Evolutionary conservation across 495 filamentous ascomycete species (phyloP).

Genomic region (Podospora comata): DNA sequence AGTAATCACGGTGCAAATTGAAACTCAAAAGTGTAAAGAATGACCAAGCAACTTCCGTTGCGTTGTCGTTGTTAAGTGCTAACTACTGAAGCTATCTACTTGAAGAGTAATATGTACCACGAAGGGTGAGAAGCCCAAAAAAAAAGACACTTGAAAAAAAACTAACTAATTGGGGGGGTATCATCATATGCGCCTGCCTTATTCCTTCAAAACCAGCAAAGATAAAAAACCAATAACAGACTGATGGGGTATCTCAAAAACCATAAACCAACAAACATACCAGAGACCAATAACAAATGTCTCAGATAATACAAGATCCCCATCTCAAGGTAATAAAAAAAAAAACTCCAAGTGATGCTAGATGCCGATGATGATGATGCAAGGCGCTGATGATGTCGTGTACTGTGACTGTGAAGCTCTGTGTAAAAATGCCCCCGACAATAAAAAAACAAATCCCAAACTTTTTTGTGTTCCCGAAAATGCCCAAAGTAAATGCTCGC

Average conservation of each 20-base stretch:
- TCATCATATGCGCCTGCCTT: constrained; percentile 5
- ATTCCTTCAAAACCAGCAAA: constrained; percentile 3
- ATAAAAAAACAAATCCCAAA: not conserved
- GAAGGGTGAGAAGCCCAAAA: not conserved
- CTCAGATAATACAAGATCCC: not conserved
- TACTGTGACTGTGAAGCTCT: not conserved
- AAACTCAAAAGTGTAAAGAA: not conserved
- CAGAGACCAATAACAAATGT: not conserved
- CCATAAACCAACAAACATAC: constrained; percentile 3
- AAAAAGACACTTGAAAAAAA: not conserved
- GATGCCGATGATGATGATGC: not conserved
- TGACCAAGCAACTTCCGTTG: not conserved
- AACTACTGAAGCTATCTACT: not conserved
- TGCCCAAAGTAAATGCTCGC: constrained; percentile 1
- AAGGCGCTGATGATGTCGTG: constrained; percentile 1
- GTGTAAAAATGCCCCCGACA: not conserved
- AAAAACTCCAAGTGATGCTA: constrained; percentile 1
- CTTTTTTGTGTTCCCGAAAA: constrained; percentile 8
- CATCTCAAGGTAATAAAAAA: constrained; percentile 4
- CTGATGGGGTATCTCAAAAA: constrained; percentile 4
- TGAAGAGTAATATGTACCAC: not conserved
- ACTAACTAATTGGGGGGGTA: constrained; percentile 6
- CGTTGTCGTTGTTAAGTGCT: not conserved
- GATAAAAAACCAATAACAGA: not conserved
- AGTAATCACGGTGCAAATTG: not conserved